Evolutionary conservation across 768 basidiomycete genomes (phyloP).

Genomic region (Galerina marginata): DNA sequence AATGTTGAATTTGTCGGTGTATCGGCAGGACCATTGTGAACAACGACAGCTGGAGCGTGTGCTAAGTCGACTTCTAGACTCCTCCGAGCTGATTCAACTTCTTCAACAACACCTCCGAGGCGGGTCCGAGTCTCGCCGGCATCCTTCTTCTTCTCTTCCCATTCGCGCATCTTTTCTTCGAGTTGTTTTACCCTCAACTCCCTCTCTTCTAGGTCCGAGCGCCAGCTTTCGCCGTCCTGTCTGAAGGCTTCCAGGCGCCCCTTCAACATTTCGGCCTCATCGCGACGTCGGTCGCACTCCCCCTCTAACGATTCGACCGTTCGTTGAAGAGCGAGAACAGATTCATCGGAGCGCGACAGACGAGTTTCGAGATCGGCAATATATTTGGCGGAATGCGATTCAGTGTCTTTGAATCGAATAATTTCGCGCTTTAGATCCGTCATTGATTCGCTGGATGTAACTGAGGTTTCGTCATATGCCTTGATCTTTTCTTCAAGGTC

Average conservation of each 20-base stretch:
- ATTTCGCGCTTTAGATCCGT: slow-evolving; percentile 87
- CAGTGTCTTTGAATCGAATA: slow-evolving; percentile 73
- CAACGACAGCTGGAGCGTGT: slow-evolving; percentile 27
- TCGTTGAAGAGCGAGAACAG: slow-evolving; percentile 67
- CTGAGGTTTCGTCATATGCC: slow-evolving; percentile 77
- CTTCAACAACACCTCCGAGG: slow-evolving; percentile 69
- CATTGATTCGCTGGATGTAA: slow-evolving; percentile 79
- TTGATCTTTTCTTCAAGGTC: slow-evolving; percentile 95
- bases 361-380: slow-evolving; percentile 87
- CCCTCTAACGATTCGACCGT: slow-evolving; percentile 78
- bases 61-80: slow-evolving; percentile 60
- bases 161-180: slow-evolving; percentile 79
- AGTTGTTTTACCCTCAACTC: slow-evolving; percentile 78
- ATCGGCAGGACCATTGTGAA: slow-evolving; percentile 20
- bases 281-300: slow-evolving; percentile 75
- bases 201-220: slow-evolving; percentile 82
- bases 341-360: slow-evolving; percentile 79
- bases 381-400: slow-evolving; percentile 75
- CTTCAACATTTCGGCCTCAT: slow-evolving; percentile 75
- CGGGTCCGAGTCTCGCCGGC: slow-evolving; percentile 70
- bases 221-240: slow-evolving; percentile 81
- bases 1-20: slow-evolving; percentile 30
- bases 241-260: slow-evolving; percentile 70
- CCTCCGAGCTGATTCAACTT: slow-evolving; percentile 73
- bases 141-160: slow-evolving; percentile 73